Evolutionary conservation across 192 early-diverging fungal species (phyloP).

Genomic region (Rhizophagus prolifer): DNA sequence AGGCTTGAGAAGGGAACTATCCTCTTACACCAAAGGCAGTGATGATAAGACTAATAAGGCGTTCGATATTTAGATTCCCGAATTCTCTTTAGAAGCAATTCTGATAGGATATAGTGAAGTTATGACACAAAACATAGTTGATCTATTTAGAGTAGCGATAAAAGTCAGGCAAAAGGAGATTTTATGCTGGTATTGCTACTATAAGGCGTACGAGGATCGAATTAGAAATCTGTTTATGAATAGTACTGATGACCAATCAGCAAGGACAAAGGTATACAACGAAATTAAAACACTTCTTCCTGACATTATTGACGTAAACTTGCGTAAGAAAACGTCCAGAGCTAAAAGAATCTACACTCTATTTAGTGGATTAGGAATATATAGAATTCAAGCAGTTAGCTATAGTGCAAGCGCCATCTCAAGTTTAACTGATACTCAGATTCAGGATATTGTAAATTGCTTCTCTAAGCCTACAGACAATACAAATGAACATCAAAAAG

Average conservation of each 20-base stretch:
- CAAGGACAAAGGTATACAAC: slow-evolving; percentile 12
- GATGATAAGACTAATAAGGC: no score
- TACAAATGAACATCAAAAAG: no score
- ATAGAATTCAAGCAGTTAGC: slow-evolving; percentile 1
- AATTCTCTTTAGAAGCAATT: no score
- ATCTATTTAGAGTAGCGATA: no score
- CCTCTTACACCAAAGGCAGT: no score
- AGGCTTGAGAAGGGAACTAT: no score
- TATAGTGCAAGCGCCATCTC: slow-evolving; percentile 11
- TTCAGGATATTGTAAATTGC: no score
- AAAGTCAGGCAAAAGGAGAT: slow-evolving; percentile 24
- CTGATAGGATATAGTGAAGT: no score
- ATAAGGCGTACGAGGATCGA: no score
- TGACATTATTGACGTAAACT: slow-evolving; percentile 21
- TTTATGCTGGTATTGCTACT: slow-evolving; percentile 20
- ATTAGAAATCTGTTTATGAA: background rate
- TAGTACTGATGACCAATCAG: background rate
- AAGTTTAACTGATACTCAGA: background rate
- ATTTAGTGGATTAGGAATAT: slow-evolving; percentile 11
- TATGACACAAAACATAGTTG: no score
- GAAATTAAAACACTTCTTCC: slow-evolving; percentile 20
- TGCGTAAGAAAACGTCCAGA: slow-evolving; percentile 4
- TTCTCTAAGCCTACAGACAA: no score
- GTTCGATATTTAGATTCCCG: no score
- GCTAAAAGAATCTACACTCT: slow-evolving; percentile 15